phyloP scores from a whole-genome alignment of 345 rosid genomes.

The Mercurialis annua region DNA sequence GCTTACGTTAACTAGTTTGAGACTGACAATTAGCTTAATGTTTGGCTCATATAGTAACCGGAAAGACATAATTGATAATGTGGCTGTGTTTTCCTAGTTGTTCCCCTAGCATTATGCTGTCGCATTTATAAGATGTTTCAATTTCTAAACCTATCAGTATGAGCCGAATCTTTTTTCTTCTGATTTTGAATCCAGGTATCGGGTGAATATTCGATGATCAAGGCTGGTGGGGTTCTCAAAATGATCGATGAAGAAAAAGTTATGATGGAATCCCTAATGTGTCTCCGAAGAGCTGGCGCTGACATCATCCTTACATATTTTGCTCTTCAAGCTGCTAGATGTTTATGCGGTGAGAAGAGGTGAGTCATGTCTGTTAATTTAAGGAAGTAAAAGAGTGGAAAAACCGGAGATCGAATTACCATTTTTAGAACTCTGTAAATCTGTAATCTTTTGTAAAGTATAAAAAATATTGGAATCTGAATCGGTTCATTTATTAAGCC shows the following conservation, averaged over 20 bases:
- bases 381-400: background rate
- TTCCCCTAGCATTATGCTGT: background rate
- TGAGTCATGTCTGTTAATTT: background rate
- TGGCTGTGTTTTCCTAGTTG: too few species aligned
- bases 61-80: background rate
- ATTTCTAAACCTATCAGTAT: too few species aligned
- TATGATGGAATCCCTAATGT: slow-evolving; percentile 89
- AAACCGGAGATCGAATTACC: background rate
- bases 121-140: too few species aligned
- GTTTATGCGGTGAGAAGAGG: slow-evolving; percentile 52
- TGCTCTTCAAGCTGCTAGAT: slow-evolving; percentile 82
- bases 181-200: slow-evolving; percentile 44
- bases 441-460: too few species aligned
- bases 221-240: slow-evolving; percentile 75
- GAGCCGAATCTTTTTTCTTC: background rate
- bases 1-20: background rate
- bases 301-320: slow-evolving; percentile 81
- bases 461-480: background rate
- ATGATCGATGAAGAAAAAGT: slow-evolving; percentile 92
- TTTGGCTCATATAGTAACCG: background rate
- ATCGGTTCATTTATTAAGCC: background rate
- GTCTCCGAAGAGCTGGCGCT: slow-evolving; percentile 88
- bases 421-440: background rate
- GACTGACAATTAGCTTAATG: background rate
- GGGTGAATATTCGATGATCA: slow-evolving; percentile 96